A percentile compares a stretch with the other conserved stretches of the same genome.
These are phyloP conservation scores for Fusarium dimerum DNA, from an alignment of 2,329 filamentous ascomycete genomes.

Conservation along the genomic window DNA sequence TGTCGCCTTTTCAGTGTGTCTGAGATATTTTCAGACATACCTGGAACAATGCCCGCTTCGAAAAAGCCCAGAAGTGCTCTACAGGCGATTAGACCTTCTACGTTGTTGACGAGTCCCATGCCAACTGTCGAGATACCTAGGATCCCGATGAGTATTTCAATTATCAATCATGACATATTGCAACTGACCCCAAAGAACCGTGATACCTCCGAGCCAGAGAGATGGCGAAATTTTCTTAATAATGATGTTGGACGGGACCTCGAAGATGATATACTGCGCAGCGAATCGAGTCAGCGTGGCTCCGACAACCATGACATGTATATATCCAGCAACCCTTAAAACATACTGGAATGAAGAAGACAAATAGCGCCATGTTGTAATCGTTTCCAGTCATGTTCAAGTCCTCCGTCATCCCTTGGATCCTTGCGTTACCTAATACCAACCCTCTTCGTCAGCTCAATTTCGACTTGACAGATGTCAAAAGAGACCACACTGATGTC, in stretches of 20 bases:
- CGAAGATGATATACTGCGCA: constrained; percentile 46
- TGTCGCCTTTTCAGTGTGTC: no score
- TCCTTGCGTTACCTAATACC: constrained; percentile 49
- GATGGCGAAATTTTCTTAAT: constrained; percentile 44
- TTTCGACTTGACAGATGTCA: no score
- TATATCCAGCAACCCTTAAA: constrained; percentile 3
- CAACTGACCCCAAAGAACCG: constrained; percentile 45
- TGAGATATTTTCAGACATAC: no score
- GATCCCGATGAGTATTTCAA: no score
- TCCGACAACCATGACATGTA: no score
- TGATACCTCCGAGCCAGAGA: constrained; percentile 38
- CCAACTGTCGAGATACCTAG: constrained; percentile 40
- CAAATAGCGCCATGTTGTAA: constrained; percentile 45
- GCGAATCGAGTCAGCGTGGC: no score
- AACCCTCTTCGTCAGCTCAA: no score
- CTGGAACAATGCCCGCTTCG: constrained; percentile 38
- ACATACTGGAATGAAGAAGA: constrained; percentile 6
- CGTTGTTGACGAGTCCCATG: constrained; percentile 40
- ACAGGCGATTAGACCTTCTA: constrained; percentile 33
- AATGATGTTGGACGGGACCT: constrained; percentile 48
- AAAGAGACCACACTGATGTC: no score
- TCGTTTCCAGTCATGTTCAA: constrained; percentile 42
- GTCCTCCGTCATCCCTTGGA: constrained; percentile 44
- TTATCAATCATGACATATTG: no score
- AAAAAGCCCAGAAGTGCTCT: constrained; percentile 43